Evolutionary conservation across 2,329 filamentous ascomycete genomes (phyloP).

Genomic region (Monosporascus sp.): DNA sequence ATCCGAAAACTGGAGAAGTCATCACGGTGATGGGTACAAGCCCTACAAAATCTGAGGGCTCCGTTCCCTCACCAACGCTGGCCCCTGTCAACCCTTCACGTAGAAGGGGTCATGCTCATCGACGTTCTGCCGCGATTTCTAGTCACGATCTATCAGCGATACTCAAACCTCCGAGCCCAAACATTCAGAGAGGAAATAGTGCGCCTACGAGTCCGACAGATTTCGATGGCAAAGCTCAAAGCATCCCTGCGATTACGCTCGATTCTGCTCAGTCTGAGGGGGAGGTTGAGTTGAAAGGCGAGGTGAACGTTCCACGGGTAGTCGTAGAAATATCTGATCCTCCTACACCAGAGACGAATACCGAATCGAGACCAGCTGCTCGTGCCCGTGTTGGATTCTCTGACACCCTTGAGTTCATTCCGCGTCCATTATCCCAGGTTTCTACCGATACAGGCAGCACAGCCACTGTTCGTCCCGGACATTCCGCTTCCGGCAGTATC

Average conservation of each 20-base stretch:
- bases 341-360: conserved; percentile 16
- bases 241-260: conserved; percentile 13
- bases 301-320: conserved; percentile 19
- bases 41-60: conserved; percentile 59
- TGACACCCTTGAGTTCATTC: conserved; percentile 77
- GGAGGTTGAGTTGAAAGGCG: conserved; percentile 14
- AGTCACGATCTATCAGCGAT: conserved; percentile 73
- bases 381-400: conserved; percentile 75
- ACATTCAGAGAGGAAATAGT: conserved; percentile 52
- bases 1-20: conserved; percentile 50
- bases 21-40: conserved; percentile 62
- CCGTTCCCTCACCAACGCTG: conserved; percentile 51
- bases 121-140: conserved; percentile 77
- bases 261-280: conserved; percentile 11
- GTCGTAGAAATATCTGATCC: conserved; percentile 15
- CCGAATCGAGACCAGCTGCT: conserved; percentile 31
- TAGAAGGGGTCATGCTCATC: conserved; percentile 69
- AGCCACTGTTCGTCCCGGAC: conserved; percentile 60
- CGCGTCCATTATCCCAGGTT: conserved; percentile 74
- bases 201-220: conserved; percentile 57
- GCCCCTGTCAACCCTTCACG: conserved; percentile 42
- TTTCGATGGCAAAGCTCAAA: conserved; percentile 29
- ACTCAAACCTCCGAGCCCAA: conserved; percentile 52
- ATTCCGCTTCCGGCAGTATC: conserved; percentile 73
- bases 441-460: conserved; percentile 82